Conservation (phyloP, 2,329 filamentous ascomycete species). For the Fonsecaea erecta region DNA sequence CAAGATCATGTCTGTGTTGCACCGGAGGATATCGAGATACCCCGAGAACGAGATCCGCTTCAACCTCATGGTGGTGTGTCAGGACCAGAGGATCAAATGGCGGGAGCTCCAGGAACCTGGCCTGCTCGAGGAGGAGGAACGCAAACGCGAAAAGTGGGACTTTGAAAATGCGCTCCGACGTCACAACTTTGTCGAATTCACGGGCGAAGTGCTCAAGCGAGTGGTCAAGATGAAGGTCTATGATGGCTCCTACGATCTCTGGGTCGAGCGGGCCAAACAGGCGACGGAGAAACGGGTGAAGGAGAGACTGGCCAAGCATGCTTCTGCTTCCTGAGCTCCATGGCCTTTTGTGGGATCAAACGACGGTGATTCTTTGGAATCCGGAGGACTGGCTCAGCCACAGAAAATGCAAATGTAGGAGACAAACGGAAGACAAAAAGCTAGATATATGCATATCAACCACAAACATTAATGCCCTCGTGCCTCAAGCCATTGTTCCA, state of each 20-base stretch:
- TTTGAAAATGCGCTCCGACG: conserved; percentile 92
- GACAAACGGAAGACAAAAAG: too few relatives aligned
- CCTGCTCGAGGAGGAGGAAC: conserved; percentile 75
- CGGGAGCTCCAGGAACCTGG: conserved; percentile 82
- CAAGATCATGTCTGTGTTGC: conserved; percentile 84
- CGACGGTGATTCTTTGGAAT: too few relatives aligned
- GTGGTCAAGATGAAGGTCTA: conserved; percentile 76
- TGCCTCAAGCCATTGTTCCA: neutral
- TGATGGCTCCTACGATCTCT: conserved; percentile 74
- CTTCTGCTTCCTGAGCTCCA: conserved; percentile 1
- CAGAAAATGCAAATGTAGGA: too few relatives aligned
- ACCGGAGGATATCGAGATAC: conserved; percentile 81
- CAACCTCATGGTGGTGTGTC: conserved; percentile 90
- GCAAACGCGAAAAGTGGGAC: conserved; percentile 82
- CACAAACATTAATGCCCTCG: neutral
- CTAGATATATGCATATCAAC: too few relatives aligned
- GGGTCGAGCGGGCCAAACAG: conserved; percentile 71
- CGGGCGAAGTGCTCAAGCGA: conserved; percentile 84
- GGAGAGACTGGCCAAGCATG: conserved; percentile 32
- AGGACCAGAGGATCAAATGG: conserved; percentile 77
- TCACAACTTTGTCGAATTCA: conserved; percentile 97
- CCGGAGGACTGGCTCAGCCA: too few relatives aligned
- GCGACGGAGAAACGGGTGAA: conserved; percentile 50
- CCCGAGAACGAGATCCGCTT: conserved; percentile 88
- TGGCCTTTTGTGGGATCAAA: too few relatives aligned